Conservation (phyloP, 108 stramenopile genomes). For the Cylindrotheca fusiformis region DNA sequence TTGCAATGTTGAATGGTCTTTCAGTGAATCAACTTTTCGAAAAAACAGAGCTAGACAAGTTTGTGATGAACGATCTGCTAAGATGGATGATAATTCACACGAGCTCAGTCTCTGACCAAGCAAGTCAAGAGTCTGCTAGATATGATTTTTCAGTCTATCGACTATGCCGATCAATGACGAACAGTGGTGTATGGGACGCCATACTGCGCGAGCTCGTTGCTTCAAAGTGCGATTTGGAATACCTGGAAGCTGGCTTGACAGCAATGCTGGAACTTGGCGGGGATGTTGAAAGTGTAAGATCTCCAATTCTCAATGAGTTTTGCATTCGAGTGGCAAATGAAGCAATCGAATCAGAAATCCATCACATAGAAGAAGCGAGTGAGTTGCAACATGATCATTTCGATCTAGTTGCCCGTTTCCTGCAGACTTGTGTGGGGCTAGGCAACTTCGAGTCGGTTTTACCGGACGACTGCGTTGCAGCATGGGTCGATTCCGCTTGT, state of each 20-base stretch:
- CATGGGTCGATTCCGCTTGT: slow-evolving; percentile 46
- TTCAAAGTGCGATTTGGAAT: slow-evolving; percentile 53
- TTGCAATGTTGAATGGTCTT: slow-evolving; percentile 17
- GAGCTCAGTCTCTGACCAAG: slow-evolving; percentile 24
- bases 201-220: slow-evolving; percentile 61
- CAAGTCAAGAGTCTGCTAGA: slow-evolving; percentile 8
- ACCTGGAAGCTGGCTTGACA: slow-evolving; percentile 12
- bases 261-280: slow-evolving; percentile 1
- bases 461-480: slow-evolving; percentile 41
- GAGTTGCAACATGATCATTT: not conserved
- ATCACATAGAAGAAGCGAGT: slow-evolving; percentile 20
- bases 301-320: slow-evolving; percentile 44
- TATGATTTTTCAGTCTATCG: slow-evolving; percentile 49
- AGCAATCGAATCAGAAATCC: slow-evolving; percentile 10
- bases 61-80: slow-evolving; percentile 72
- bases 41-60: slow-evolving; percentile 33
- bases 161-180: slow-evolving; percentile 2
- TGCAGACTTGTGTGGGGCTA: slow-evolving; percentile 50
- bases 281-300: slow-evolving; percentile 32
- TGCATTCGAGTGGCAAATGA: slow-evolving; percentile 42
- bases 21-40: slow-evolving; percentile 8
- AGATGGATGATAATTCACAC: slow-evolving; percentile 74
- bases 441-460: slow-evolving; percentile 12
- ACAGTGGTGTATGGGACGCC: slow-evolving; percentile 49
- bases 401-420: slow-evolving; percentile 21